Base-by-base conservation (phyloP, 345 rosid genomes). In the Aquilaria malaccensis region DNA sequence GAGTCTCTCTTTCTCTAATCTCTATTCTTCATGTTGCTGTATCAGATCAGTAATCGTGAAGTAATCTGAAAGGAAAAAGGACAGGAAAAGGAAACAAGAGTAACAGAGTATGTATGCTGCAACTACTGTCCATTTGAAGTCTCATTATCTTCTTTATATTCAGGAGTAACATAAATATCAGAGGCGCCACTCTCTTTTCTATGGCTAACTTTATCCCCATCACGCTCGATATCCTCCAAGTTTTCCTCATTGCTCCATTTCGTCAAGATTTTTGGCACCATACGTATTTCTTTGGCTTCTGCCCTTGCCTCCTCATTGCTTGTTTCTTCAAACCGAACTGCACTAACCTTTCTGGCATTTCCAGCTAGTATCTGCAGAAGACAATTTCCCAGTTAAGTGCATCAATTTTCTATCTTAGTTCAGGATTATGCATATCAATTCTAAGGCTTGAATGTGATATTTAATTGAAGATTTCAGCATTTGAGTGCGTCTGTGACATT, bases 341-440 rank as follows among this genome's bases (percentile, higher is more conserved):
- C 97, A 58, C 96, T 77, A 52, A 94, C 97, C 80, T 94, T 91
- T 76, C 97, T 85, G 61, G 99, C 97, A 76, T 94, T 94, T 63
- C 97, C 99, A 45, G 90, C 96, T 66, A 91, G 75, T 71, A 94
- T 81, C 99, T 90, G 86, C 75, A 67, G 32, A 60, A 46, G 58
- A 49, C 53, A 59, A 37, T 37, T 9, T 9, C 43, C 43, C 5
- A 37, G 7, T 37, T 37, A 37, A 37, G 43, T 37, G 43, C 43
- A 37, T 37, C 43, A 37, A 9, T 37, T 37, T 9, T 37, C 43
- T 37, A 37, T 9, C 43, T 3, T 37, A 9, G 43, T 37, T 37
- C 43, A 37, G 43, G 43, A 37, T 2, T 37, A 37, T 4, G 5
- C 43, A 37, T 37, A 37, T 37, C 43, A 37, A 37, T 37, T 5